Evolutionary conservation across 2,329 filamentous ascomycete species (phyloP), one percentile per base, ranked within the genome.

Genomic region (Zymoseptoria crescenta): DNA sequence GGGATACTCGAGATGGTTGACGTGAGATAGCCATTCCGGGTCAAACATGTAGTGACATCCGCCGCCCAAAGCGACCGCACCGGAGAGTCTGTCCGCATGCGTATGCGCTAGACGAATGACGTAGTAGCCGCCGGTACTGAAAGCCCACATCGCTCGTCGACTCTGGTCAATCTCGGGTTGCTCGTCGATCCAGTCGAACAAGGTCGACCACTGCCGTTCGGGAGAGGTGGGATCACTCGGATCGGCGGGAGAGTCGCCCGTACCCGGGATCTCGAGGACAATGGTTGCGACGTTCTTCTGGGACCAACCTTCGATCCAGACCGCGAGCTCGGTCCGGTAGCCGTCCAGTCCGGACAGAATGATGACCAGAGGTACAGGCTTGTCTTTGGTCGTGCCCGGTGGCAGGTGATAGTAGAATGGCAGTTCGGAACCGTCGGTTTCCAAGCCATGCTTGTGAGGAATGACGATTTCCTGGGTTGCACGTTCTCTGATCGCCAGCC

Each of bases 341-440:
- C 81, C 82, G 59, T 85, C 82, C 0, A 85, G 76, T 0, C 82
- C 82, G 0, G 81, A 83, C 70, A 84, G 79, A 58, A 85, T 80
- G 41, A 84, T 71, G 2, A 85, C 74, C 13, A 79, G 72, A 0
- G 82, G 82, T 0, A 76, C 78, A 0, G 78, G 80, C 4, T 74
- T 74, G 2, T 72, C 65, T 0, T 71, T 69, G 0, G 72, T 72
- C 0, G 79, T 77, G 8, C 72, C 66, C 1, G 74, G 72, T 0
- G 87, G 87, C 0, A 85, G 67, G 6, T 87, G 82, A 61, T 88
- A 79, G 70, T 88, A 89, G 13, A 85, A 79, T 1, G 86, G 85
- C 56, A 91, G 85, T 0, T 69, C 58, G 1, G 74, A 69, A 53
- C 83, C 79, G 64, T 89, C 87, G 19, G 69, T 70, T 0, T 75